Base-by-base conservation (phyloP, 2,329 filamentous ascomycete genomes). In the Trichoderma sp. region DNA sequence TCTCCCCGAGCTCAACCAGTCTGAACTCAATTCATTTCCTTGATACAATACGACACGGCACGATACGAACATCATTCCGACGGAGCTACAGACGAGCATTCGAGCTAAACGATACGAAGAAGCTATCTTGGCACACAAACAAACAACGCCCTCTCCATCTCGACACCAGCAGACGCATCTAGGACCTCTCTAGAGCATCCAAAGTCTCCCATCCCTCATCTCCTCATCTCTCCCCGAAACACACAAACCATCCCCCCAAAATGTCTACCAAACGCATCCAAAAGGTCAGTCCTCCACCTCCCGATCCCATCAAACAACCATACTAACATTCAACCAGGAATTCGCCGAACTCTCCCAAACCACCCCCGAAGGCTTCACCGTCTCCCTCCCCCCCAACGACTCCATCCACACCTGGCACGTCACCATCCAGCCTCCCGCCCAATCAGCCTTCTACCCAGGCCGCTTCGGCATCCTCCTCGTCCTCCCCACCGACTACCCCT, bases 401-500 rank as follows among this genome's bases (percentile, higher is more conserved):
- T 78, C 86, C 77, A 79, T 89, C 67, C 81, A 85, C 81, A 81
- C 76, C 49, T 88, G 87, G 87, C 81, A 84, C 77, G 77, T 86
- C 72, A 79, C 77, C 19, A 79, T 88, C 69, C 52, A 75, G 2
- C 85, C 85, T 1, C 85, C 86, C 0, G 60, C 80, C 3, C 70
- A 73, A 43, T 82, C 83, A 3, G 75, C 81, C 72, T 89, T 87
- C 81, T 76, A 79, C 84, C 90, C 89, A 74, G 94, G 94, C 76
- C 83, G 82, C 73, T 97, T 93, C 86, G 87, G 88, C 73, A 82
- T 97, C 71, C 81, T 89, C 71, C 84, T 97, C 74, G 85, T 81
- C 52, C 88, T 97, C 13, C 93, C 94, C 16, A 82, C 84, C 74
- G 91, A 93, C 76, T 97, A 97, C 84, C 94, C 94, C 43, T 97